Percentiles rank a stretch among this genome's conserved stretches.
Conservation (phyloP, 2,329 filamentous ascomycete genomes). For the Aureobasidium pullulans region DNA sequence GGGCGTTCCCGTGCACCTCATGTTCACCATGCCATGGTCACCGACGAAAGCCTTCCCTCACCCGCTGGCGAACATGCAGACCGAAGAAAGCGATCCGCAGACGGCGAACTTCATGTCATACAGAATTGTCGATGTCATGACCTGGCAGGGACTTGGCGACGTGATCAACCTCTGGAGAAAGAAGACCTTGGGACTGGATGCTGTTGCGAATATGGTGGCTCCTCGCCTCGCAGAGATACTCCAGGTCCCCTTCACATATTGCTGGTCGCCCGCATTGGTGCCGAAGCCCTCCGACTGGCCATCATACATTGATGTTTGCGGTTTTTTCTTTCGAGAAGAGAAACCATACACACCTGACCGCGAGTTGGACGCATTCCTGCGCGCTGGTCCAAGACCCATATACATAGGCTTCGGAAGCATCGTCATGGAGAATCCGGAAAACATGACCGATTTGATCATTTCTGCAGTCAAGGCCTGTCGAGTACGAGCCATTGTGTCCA, state of each 20-base stretch:
- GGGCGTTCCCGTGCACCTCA: slow-evolving; percentile 69
- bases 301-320: slow-evolving; percentile 55
- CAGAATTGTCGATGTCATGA: slow-evolving; percentile 80
- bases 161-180: slow-evolving; percentile 13
- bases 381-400: slow-evolving; percentile 10
- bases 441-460: slow-evolving; percentile 30
- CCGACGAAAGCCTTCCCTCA: slow-evolving; percentile 44
- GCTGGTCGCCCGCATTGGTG: slow-evolving; percentile 68
- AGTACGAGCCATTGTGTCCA: slow-evolving; percentile 30
- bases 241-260: slow-evolving; percentile 15
- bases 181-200: slow-evolving; percentile 14
- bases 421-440: slow-evolving; percentile 28
- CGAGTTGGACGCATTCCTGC: slow-evolving; percentile 9
- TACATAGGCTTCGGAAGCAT: slow-evolving; percentile 18
- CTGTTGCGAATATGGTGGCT: background rate
- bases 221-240: background rate
- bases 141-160: slow-evolving; percentile 63
- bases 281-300: slow-evolving; percentile 67
- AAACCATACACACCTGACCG: slow-evolving; percentile 5
- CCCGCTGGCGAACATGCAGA: slow-evolving; percentile 70
- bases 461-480: slow-evolving; percentile 22
- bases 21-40: slow-evolving; percentile 76
- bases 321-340: slow-evolving; percentile 14
- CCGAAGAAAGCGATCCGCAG: slow-evolving; percentile 65
- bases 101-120: slow-evolving; percentile 80